These are phyloP conservation scores for Lonicera japonica DNA, from an alignment of 129 eudicot species.

Conservation along the genomic window DNA sequence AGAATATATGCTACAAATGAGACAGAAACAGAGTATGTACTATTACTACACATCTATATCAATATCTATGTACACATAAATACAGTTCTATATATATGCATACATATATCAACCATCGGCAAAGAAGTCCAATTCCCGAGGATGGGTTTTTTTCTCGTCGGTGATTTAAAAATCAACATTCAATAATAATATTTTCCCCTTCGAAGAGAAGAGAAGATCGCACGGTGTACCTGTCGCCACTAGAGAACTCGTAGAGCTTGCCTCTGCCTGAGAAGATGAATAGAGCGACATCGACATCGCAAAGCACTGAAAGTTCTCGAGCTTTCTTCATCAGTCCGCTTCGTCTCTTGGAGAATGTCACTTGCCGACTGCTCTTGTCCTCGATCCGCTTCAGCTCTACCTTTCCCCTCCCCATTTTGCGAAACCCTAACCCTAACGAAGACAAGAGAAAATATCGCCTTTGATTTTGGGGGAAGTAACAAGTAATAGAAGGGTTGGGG, in stretches of 20 bases:
- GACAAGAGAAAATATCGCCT: not conserved
- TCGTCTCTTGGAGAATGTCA: constrained; percentile 21
- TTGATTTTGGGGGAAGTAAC: constrained; percentile 2
- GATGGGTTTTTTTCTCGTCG: no score
- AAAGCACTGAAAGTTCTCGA: constrained; percentile 16
- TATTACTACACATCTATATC: no score
- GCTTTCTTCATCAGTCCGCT: constrained; percentile 23
- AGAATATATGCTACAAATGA: no score
- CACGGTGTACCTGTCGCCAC: constrained; percentile 16
- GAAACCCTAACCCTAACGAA: constrained; percentile 3
- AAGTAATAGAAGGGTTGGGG: not conserved
- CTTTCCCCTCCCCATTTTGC: constrained; percentile 17
- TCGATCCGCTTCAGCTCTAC: constrained; percentile 12
- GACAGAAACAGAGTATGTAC: no score
- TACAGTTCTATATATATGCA: no score
- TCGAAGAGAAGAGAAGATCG: not conserved
- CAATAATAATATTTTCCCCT: no score
- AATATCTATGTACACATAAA: no score
- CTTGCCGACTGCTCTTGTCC: constrained; percentile 14
- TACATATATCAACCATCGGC: no score
- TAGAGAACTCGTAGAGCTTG: constrained; percentile 13
- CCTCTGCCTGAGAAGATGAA: constrained; percentile 20
- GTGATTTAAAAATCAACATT: no score
- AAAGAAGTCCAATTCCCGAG: no score
- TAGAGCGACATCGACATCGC: constrained; percentile 21